Base-by-base conservation (phyloP, 495 filamentous ascomycete species). In the Penicillium cinerascens region DNA sequence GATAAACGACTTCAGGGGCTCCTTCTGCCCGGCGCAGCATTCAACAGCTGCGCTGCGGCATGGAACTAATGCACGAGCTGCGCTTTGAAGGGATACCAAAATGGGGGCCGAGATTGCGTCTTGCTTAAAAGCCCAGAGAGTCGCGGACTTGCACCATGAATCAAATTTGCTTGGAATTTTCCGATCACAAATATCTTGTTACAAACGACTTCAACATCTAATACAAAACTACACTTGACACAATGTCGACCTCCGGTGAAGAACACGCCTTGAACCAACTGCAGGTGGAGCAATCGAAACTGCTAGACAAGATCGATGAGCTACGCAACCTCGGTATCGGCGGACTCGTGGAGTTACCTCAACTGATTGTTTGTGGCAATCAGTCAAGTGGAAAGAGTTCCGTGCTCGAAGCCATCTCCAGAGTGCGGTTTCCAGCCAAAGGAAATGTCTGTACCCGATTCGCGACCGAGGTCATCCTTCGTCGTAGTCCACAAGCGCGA, bases 331-430 rank as follows among this genome's bases (percentile, higher is more conserved):
- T 44, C 2, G 49, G 49, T 17, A 27, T 51, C 13, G 40, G 40
- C 4, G 27, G 40, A 17, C 40, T 44, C 26, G 49, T 51, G 0
- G 26, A 23, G 13, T 25, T 66, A 13, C 83, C 85, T 11, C 81
- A 88, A 60, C 60, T 86, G 18, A 73, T 85, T 20, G 79, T 86
- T 1, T 81, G 76, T 52, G 81, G 83, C 10, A 74, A 80, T 62
- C 80, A 86, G 49, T 82, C 76, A 2, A 70, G 69, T 8, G 84
- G 80, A 4, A 86, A 84, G 51, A 83, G 79, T 66, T 85, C 84
- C 0, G 77, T 85, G 2, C 72, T 87, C 2, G 60, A 71, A 41
- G 64, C 61, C 9, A 63, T 73, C 20, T 59, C 67, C 1, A 33
- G 59, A 1, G 56, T 71, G 0, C 41, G 37, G 1, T 70, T 71